Base-by-base conservation (phyloP, 1,284 basidiomycete species). In the Trichosporon ovoides region DNA sequence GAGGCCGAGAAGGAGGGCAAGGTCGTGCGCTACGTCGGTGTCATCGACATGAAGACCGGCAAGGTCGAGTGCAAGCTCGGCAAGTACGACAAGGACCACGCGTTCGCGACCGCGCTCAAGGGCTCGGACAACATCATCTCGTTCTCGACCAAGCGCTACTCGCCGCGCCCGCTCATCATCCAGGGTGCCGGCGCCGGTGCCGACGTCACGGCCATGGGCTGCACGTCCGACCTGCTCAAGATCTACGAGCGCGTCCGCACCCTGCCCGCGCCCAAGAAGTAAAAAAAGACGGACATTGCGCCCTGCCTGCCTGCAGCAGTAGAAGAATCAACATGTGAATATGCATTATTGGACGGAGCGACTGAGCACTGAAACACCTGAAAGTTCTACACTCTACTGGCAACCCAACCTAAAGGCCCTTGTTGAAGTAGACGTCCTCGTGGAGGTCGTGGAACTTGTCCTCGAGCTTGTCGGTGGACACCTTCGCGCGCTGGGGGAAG, bases 111-210 rank as follows among this genome's bases (percentile, higher is more conserved):
- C 1, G 90, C 92, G 0, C 84, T 98, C 12, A 89, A 89, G 34
- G 96, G 95, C 1, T 93, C 91, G 22, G 96, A 98, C 78, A 98
- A 98, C 77, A 98, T 98, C 72, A 85, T 99, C 73, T 90, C 95
- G 80, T 98, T 98, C 84, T 87, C 90, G 74, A 97, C 95, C 0
- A 86, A 89, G 74, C 82, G 96, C 56, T 93, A 94, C 68, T 86
- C 86, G 20, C 83, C 85, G 7, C 79, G 89, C 55, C 89, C 95
- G 0, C 80, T 99, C 61, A 89, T 97, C 63, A 83, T 99, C 20
- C 95, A 98, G 74, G 95, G 95, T 38, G 87, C 93, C 0, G 95
- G 95, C 12, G 95, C 96, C 0, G 95, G 95, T 19, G 93, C 93
- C 2, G 93, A 90, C 28, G 95, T 98, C 16, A 98, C 95, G 16